Base-by-base conservation (phyloP, 495 filamentous ascomycete species). In the Cryomyces minteri region DNA sequence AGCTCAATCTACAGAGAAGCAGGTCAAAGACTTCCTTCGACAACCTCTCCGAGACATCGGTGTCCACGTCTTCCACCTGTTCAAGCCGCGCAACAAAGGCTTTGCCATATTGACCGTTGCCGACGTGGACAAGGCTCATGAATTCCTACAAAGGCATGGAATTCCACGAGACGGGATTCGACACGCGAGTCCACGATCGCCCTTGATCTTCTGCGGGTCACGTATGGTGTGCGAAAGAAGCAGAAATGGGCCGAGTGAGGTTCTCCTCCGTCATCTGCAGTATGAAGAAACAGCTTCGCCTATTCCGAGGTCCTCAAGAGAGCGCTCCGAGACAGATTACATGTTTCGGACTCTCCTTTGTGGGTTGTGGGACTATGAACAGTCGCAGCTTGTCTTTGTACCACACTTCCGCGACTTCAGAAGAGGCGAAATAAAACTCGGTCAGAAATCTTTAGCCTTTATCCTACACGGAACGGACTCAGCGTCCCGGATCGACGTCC, bases 101-200 rank as follows among this genome's bases (percentile, higher is more conserved):
- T 43, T 43, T 11, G 56, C 51, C 12, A 45, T 43, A 5, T 5
- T 57, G 29, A 57, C 56, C 4, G 32, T 59, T 31, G 43, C 51
- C n/a, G 37, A 55, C 40, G 4, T 5, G 10, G 9, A 12, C 5
- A 32, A 32, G 7, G 51, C 48, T 1, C 10, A 41, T 5, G 18
- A 29, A 7, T 59, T 59, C 40, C 43, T 59, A n/a, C 7, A n/a
- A 2, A 4, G 7, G 12, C 44, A 56, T 37, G 56, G 54, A 4
- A 37, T 47, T 9, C 30, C 47, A 11, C 32, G 12, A 14, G 30
- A 43, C 18, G 32, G 40, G 38, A 37, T 41, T 9, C 11, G 28
- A 41, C 36, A 48, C 30, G 43, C 39, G 6, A 31, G 28, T 12
- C 30, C 25, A 4, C 9, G 31, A 32, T 25, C 28, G n/a, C 34